Conservation (phyloP, 441 rosid genomes). For the Rhodomyrtus psidioides region DNA sequence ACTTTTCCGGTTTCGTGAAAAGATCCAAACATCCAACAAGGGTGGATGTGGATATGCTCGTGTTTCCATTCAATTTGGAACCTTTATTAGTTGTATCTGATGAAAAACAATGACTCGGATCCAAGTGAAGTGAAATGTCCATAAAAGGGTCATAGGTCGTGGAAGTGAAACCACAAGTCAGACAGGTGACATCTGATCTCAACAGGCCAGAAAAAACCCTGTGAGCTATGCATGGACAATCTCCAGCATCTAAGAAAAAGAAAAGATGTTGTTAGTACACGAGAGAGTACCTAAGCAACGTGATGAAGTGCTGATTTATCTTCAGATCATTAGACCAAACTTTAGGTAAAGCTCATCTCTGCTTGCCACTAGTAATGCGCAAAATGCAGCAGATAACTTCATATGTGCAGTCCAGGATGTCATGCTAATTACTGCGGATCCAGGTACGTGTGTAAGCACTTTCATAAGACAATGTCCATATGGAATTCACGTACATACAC, state of each 20-base stretch:
- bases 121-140: slow-evolving; percentile 79
- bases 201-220: slow-evolving; percentile 78
- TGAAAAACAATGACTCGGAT: slow-evolving; percentile 20
- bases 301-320: not conserved
- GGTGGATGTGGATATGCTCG: slow-evolving; percentile 26
- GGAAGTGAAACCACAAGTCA: slow-evolving; percentile 77
- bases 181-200: slow-evolving; percentile 80
- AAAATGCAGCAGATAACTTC: not conserved
- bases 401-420: not conserved
- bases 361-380: not conserved
- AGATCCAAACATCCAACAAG: slow-evolving; percentile 72
- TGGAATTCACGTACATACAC: not conserved
- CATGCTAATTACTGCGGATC: not conserved
- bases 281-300: slow-evolving; percentile 3
- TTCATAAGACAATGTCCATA: not conserved
- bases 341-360: not conserved
- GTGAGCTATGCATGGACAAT: slow-evolving; percentile 82
- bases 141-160: slow-evolving; percentile 80
- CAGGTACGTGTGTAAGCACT: not conserved
- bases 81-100: slow-evolving; percentile 26
- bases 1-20: slow-evolving; percentile 70
- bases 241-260: slow-evolving; percentile 48
- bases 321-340: not conserved
- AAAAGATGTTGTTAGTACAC: slow-evolving; percentile 4
- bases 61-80: slow-evolving; percentile 29